Base-by-base conservation (phyloP, 2,329 filamentous ascomycete species). In the Cercospora sp. region DNA sequence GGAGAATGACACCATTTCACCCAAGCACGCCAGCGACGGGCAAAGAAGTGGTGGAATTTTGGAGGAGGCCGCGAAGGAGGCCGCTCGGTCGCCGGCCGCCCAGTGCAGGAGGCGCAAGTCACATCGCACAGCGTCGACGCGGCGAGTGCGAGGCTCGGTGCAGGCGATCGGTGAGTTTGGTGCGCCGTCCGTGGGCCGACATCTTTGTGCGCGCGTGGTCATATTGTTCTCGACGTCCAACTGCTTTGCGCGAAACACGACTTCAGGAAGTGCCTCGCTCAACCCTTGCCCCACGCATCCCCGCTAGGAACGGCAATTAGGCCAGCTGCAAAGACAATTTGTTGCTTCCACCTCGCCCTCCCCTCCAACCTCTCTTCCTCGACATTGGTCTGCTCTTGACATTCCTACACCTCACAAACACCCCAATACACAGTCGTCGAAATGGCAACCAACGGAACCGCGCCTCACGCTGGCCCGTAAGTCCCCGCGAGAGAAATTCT, bases 381-480 rank as follows among this genome's bases (percentile, higher is more conserved):
- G 58, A 60, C 58, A 60, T 60, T 60, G 58, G 58, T 39, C 39
- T 39, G 58, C 58, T 60, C 45, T 63, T 53, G 28, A 60, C 31
- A 36, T 30, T 59, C 9, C 62, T 28, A 20, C 61, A 28, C 66
- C 45, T 28, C 45, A 13, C 51, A 23, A 48, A 30, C 33, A 36
- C 31, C 13, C 9, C 33, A 20, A 5, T 26, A 33, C 23, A 67
- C 53, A 18, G 26, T 39, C 58, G 13, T 20, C 68, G 66, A 48
- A 33, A 70, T 70, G 68, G 64, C 63, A 48, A 31, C 66, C 51
- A 70, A 70, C 64, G 68, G 68, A 23, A 67, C 65, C 33, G 53
- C 31, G 45, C 66, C 68, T 55, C 68, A 66, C 64, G 39, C 67
- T 45, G 68, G 68, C 64, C 66, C 68, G 68, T 70, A 70, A 66